Evolutionary conservation across 352 stramenopile species (phyloP).

Genomic region (Globisporangium alternatum): DNA sequence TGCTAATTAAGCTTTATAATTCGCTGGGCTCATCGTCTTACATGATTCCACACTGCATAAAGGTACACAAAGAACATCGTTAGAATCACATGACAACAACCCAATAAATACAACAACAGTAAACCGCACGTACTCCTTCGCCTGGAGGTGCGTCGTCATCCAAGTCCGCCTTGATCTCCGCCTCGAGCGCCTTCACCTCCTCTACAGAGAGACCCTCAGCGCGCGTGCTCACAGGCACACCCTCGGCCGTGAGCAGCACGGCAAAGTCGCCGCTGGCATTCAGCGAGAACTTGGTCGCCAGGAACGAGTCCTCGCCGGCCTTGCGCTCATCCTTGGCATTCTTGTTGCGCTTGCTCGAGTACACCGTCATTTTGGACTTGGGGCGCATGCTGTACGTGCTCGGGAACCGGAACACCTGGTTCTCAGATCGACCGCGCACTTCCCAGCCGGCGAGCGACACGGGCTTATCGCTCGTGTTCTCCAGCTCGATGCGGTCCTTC

Average conservation of each 20-base stretch:
- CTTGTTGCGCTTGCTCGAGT: conserved; percentile 80
- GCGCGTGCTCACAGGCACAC: conserved; percentile 65
- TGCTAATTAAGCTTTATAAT: conserved; percentile 10
- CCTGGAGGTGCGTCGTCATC: conserved; percentile 45
- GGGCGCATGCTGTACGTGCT: conserved; percentile 64
- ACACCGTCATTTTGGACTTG: conserved; percentile 67
- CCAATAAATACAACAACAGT: neutral
- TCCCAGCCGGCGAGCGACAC: conserved; percentile 66
- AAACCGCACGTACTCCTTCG: conserved; percentile 43
- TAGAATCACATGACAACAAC: neutral
- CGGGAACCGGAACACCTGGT: conserved; percentile 72
- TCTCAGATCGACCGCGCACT: conserved; percentile 53
- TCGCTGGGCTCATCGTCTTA: conserved; percentile 18
- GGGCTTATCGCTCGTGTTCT: conserved; percentile 59
- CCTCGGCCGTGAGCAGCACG: conserved; percentile 57
- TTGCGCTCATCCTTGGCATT: conserved; percentile 72
- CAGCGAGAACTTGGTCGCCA: conserved; percentile 79
- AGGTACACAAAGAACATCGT: neutral
- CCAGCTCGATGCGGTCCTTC: conserved; percentile 74
- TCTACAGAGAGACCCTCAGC: conserved; percentile 55
- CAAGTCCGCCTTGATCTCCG: conserved; percentile 43
- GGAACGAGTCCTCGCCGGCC: conserved; percentile 69
- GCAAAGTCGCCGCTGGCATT: conserved; percentile 67
- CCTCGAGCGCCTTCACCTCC: conserved; percentile 61
- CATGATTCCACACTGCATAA: conserved; percentile 34